Base-by-base conservation (phyloP, 2,329 filamentous ascomycete species). In the Neopestalotiopsis clavispora region DNA sequence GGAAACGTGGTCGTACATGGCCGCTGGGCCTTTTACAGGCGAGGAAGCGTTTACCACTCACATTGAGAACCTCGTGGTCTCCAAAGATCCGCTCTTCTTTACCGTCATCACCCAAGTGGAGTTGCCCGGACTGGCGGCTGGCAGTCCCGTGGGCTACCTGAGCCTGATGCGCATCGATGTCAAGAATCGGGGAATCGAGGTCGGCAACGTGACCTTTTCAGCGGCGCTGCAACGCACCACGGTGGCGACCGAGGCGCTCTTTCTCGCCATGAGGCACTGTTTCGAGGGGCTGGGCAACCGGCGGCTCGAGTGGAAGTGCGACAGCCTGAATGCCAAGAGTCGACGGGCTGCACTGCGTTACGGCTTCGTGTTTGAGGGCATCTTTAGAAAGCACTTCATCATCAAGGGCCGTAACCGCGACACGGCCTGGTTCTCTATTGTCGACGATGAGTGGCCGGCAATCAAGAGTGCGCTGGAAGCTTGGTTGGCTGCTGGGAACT, bases 291-390 rank as follows among this genome's bases (percentile, higher is more conserved):
- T 91, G 28, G 82, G 85, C 0, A 90, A 88, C 74, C 76, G 84
- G 3, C 80, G 90, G 7, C 84, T 90, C 4, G 89, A 91, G 75
- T 92, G 90, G 89, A 92, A 91, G 73, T 89, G 87, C 66, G 84
- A 91, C 74, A 72, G 81, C 17, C 78, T 89, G 12, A 92, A 92
- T 74, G 79, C 72, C 45, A 80, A 84, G 0, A 90, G 87, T 59
- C 78, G 82, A 14, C 78, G 83, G 4, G 89, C 90, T 0, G 90
- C 90, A 0, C 68, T 78, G 71, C 79, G 90, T 2, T 75, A 90
- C 9, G 90, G 90, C 0, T 92, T 91, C 72, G 76, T 76, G 0
- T 87, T 79, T 72, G 90, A 92, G 75, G 90, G 90, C 0, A 73
- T 84, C 0, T 91, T 91, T 70, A 82, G 89, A 66, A 87, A 89